A percentile compares a stretch with the other conserved stretches of the same genome.
Conservation (phyloP, 768 basidiomycete genomes). For the Mycena metata region DNA sequence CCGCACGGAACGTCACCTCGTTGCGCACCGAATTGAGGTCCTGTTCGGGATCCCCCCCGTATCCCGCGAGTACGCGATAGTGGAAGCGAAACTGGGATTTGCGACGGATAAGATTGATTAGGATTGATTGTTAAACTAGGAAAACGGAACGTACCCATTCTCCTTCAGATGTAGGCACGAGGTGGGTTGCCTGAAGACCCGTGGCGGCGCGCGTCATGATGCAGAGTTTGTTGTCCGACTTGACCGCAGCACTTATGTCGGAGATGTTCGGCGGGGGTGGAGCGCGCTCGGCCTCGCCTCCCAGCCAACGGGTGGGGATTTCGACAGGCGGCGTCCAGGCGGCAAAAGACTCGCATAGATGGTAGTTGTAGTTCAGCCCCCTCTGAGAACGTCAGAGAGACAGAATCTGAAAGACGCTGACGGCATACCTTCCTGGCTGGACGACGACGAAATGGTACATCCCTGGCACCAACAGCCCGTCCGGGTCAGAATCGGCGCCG, state of each 20-base stretch:
- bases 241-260: neutral
- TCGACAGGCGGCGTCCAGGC: constrained; percentile 7
- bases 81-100: neutral
- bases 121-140: neutral
- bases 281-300: neutral
- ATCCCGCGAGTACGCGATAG: neutral
- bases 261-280: neutral
- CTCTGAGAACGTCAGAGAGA: constrained; percentile 19
- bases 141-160: constrained; percentile 19
- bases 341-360: neutral
- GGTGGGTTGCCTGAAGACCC: neutral
- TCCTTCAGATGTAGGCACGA: neutral
- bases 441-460: constrained; percentile 1
- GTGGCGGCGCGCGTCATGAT: constrained; percentile 12
- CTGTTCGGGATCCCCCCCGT: neutral
- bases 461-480: constrained; percentile 3
- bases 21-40: constrained; percentile 9
- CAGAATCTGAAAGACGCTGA: constrained; percentile 8
- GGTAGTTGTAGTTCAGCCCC: constrained; percentile 4
- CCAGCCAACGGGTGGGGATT: constrained; percentile 16
- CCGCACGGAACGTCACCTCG: constrained; percentile 9
- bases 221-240: neutral
- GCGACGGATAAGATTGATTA: constrained; percentile 1
- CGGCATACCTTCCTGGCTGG: neutral
- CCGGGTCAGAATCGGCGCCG: neutral